phyloP scores from a whole-genome alignment of 306 rosid genomes.

The Glycyrrhiza uralensis region DNA sequence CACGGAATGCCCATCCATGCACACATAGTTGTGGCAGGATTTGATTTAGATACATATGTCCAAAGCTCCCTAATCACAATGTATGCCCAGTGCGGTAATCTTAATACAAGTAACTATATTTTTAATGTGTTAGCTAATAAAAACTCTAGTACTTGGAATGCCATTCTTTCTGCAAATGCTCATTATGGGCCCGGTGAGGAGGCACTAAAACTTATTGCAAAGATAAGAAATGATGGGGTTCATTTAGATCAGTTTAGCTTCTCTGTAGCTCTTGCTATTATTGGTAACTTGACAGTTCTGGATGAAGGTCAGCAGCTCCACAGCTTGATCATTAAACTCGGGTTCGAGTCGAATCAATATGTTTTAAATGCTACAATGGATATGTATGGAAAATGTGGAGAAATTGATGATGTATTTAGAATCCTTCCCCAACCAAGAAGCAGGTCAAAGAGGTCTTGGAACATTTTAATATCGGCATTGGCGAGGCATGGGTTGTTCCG shows the following conservation, averaged over 20 bases:
- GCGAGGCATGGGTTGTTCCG: conserved; percentile 76
- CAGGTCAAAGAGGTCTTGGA: conserved; percentile 80
- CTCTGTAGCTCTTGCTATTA: conserved; percentile 62
- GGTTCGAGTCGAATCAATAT: conserved; percentile 64
- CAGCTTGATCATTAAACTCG: conserved; percentile 63
- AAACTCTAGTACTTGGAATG: conserved; percentile 77
- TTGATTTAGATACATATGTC: conserved; percentile 64
- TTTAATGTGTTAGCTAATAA: conserved; percentile 51
- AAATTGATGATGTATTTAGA: conserved; percentile 65
- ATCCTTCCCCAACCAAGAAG: conserved; percentile 50
- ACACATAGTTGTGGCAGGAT: conserved; percentile 53
- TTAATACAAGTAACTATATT: conserved; percentile 54
- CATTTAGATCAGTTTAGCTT: conserved; percentile 79
- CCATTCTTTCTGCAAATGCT: conserved; percentile 78
- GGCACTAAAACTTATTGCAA: conserved; percentile 59
- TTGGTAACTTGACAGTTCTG: conserved; percentile 75
- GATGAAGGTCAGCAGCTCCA: conserved; percentile 94
- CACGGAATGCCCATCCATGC: conserved; percentile 77
- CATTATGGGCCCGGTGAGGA: conserved; percentile 71
- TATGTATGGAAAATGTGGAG: conserved; percentile 97
- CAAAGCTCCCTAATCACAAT: conserved; percentile 82
- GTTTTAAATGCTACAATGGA: conserved; percentile 79
- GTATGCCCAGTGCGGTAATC: conserved; percentile 82
- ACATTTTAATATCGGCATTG: conserved; percentile 75
- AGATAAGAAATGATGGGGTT: conserved; percentile 58